These are phyloP conservation scores for Wickerhamomyces strasburgensis DNA, from an alignment of 805 yeast species.

Conservation along the genomic window DNA sequence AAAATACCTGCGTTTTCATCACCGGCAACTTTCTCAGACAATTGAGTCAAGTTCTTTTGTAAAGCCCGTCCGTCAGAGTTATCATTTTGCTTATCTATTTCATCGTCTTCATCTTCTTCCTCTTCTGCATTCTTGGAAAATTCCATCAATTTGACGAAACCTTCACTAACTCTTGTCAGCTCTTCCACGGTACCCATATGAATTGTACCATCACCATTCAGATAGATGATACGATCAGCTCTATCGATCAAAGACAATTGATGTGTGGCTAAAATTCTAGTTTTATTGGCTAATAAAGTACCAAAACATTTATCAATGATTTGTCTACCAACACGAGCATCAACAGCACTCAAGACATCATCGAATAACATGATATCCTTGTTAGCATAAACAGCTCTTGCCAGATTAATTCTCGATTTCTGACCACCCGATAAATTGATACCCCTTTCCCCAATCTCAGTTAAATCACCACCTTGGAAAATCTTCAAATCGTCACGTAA, in stretches of 20 bases:
- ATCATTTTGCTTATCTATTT: conserved; percentile 16
- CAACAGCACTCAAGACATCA: conserved; percentile 74
- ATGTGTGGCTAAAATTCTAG: conserved; percentile 73
- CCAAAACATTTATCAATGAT: conserved; percentile 57
- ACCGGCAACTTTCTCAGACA: conserved; percentile 14
- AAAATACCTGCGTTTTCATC: conserved; percentile 30
- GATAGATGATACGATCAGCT: conserved; percentile 60
- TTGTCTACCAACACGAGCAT: conserved; percentile 70
- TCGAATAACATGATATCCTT: conserved; percentile 61
- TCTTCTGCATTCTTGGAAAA: conserved; percentile 31
- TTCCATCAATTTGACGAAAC: conserved; percentile 45
- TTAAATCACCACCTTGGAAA: conserved; percentile 61
- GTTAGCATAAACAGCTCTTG: conserved; percentile 64
- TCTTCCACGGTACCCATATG: conserved; percentile 53
- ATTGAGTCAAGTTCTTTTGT: conserved; percentile 8
- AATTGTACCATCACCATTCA: conserved; percentile 57
- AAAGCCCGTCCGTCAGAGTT: conserved; percentile 3
- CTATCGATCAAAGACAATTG: conserved; percentile 59
- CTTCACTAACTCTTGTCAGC: conserved; percentile 34
- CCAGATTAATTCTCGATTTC: conserved; percentile 66
- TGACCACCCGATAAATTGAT: conserved; percentile 77
- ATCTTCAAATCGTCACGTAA: conserved; percentile 51
- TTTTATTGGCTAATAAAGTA: conserved; percentile 46
- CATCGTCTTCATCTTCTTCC: conserved; percentile 27
- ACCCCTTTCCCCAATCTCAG: conserved; percentile 76